phyloP scores from a whole-genome alignment of 2,329 filamentous ascomycete species.

The Xylaria arbuscula region DNA sequence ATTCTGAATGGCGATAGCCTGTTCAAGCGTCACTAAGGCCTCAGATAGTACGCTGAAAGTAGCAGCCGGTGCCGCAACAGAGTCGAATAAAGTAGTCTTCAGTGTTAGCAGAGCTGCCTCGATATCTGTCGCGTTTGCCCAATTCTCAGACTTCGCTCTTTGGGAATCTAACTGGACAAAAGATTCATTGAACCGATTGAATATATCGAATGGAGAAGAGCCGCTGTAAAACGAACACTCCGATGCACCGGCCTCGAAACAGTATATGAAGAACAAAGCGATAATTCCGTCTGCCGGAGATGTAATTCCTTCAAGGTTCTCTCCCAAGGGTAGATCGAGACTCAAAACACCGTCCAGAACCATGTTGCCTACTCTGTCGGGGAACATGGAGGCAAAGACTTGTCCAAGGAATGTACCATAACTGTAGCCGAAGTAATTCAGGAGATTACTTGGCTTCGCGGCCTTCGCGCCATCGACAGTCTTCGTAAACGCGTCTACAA shows the following conservation, averaged over 20 bases:
- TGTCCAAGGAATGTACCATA: constrained; percentile 32
- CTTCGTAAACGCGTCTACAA: constrained; percentile 26
- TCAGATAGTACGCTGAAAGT: constrained; percentile 11
- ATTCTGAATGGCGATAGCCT: constrained; percentile 17
- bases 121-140: constrained; percentile 29
- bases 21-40: constrained; percentile 28
- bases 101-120: constrained; percentile 27
- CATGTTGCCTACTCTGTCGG: constrained; percentile 25
- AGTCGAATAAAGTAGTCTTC: constrained; percentile 21
- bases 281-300: constrained; percentile 25
- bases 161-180: constrained; percentile 24
- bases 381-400: constrained; percentile 32
- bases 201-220: constrained; percentile 23
- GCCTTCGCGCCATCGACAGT: constrained; percentile 20
- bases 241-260: constrained; percentile 21
- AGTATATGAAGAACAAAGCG: constrained; percentile 29
- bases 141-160: constrained; percentile 13
- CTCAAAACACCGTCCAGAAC: constrained; percentile 29
- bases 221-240: constrained; percentile 21
- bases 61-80: constrained; percentile 5
- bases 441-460: constrained; percentile 24
- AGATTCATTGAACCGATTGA: constrained; percentile 23
- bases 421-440: constrained; percentile 33
- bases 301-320: constrained; percentile 10
- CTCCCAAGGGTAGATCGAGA: constrained; percentile 25